phyloP scores from a whole-genome alignment of 495 filamentous ascomycete species.

The Penicillium tannophilum region DNA sequence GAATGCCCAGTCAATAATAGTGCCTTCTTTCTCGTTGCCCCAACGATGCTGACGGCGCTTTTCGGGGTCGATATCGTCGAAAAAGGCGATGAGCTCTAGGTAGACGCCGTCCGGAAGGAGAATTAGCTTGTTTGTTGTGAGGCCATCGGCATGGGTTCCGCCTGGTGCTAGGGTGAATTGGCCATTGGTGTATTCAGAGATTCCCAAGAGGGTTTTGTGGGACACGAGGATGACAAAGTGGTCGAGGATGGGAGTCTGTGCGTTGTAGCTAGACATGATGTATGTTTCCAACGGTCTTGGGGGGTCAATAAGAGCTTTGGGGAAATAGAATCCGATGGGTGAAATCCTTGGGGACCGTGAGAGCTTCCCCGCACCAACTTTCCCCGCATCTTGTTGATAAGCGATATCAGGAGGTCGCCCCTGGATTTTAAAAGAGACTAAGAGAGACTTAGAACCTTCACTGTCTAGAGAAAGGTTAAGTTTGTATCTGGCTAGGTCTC shows the following conservation, averaged over 20 bases:
- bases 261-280: conserved; percentile 4
- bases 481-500: too few species aligned
- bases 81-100: conserved; percentile 25
- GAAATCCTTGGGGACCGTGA: neutral
- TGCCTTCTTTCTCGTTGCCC: conserved; percentile 23
- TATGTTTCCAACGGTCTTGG: too few species aligned
- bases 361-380: neutral
- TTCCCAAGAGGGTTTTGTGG: conserved; percentile 13
- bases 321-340: too few species aligned
- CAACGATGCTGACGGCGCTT: conserved; percentile 23
- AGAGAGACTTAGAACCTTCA: too few species aligned
- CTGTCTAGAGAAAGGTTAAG: too few species aligned
- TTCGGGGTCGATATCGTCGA: conserved; percentile 18
- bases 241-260: conserved; percentile 17
- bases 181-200: conserved; percentile 10
- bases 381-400: neutral
- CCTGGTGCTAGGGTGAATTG: conserved; percentile 20
- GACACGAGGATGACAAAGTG: conserved; percentile 26
- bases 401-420: too few species aligned
- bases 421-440: too few species aligned
- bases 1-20: conserved; percentile 30
- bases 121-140: conserved; percentile 23
- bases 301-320: too few species aligned
- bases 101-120: conserved; percentile 24
- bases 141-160: conserved; percentile 22